Evolutionary conservation across 2,329 filamentous ascomycete species (phyloP), one percentile per base, ranked within the genome.

Genomic region (Orbilia blumenaviensis): DNA sequence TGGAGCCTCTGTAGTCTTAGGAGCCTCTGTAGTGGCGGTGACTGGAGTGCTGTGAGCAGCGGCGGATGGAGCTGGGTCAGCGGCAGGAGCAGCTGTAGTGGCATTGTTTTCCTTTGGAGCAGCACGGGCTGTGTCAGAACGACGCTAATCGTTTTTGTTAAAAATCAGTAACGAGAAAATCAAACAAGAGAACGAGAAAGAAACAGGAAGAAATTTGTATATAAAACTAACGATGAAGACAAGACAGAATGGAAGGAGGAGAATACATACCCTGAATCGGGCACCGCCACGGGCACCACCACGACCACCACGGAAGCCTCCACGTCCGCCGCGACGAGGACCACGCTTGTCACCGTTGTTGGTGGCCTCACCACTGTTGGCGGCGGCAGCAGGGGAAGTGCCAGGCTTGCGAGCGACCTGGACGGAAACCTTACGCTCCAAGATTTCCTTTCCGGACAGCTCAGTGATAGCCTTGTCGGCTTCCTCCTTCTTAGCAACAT

Each of bases 361-460:
- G 83, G 88, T 90, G 79, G 85, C 86, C 82, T 88, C 90, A 85
- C 91, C 92, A 81, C 72, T 32, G 34, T 64, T 62, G 75, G 89
- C 90, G 81, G 91, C 88, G 80, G 91, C 88, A 87, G 98, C 94
- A 76, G 94, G 94, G 81, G 91, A 88, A 80, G 91, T 88, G 87
- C 98, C 94, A 76, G 94, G 94, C 88, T 97, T 98, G 86, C 94
- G 94, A 82, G 95, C 95, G 82, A 97, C 91, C 87, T 99, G 95
- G 80, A 99, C 95, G 50, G 94, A 98, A 83, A 98, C 95, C 91
- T 98, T 98, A 85, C 95, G 94, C 85, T 97, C 93, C 75, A 98
- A 90, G 82, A 99, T 95, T 86, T 96, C 93, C 88, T 97, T 94
- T 85, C 94, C 94, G 82, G 95, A 97, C 80, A 99, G 91, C 86